Evolutionary conservation across 805 yeast genomes (phyloP), one percentile per base, ranked within the genome.

Genomic region (Lachancea lanzarotensis): DNA sequence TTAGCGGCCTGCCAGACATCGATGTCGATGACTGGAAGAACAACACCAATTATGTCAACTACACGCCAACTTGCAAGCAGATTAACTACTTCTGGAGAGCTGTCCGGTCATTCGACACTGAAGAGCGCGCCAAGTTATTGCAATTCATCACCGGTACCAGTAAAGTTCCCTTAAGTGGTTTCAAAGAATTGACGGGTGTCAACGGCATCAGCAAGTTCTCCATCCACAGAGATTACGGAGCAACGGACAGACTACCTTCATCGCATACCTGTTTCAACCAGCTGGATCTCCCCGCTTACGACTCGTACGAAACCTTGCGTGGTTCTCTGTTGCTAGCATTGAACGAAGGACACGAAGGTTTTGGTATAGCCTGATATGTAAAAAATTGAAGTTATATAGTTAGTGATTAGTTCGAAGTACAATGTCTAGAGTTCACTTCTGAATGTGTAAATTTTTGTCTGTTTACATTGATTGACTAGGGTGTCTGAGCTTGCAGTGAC

Each of bases 81-180:
- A 82, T 93, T 45, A 89, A 84, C 59, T 91, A 97, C 86, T 93
- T 93, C 68, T 93, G 99, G 99, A 74, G 97, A 60, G 96, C 97
- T 1, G 96, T 93, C 12, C 79, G 88, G 56, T 86, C 97, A 1
- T 93, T 93, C 67, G 96, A 88, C 57, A 77, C 76, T 15, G 98
- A 93, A 62, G 97, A 93, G 60, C 74, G 95, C 40, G 99, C 98
- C 8, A 90, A 89, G 60, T 68, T 93, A 52, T 69, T 93, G 47
- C 99, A 93, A 62, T 93, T 93, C 71, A 91, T 95, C 1, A 93
- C 99, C 0, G 99, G 99, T 48, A 91, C 99, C 0, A 82, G 95
- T 50, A 89, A 90, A 64, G 98, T 93, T 8, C 98, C 99, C 19
- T 72, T 90, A 50, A 84, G 85, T 57, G 99, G 99, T 1, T 93